Evolutionary conservation across 805 yeast genomes (phyloP).

Genomic region (Ogataea trehalophila): DNA sequence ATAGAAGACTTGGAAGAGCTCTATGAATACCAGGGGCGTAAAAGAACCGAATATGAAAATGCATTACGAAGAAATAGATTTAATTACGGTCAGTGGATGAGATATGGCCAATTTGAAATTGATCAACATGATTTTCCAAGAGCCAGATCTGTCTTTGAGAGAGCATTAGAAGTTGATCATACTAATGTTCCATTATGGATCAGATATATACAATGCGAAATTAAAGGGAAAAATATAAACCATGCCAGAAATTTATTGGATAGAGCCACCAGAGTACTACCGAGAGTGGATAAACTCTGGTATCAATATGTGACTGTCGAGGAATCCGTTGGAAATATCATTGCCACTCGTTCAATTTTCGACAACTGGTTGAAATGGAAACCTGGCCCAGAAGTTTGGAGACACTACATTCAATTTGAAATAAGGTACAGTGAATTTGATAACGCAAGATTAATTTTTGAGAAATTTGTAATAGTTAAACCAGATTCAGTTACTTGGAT

Average conservation of each 20-base stretch:
- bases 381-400: slow-evolving; percentile 67
- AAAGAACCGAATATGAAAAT: slow-evolving; percentile 77
- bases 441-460: slow-evolving; percentile 55
- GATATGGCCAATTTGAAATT: slow-evolving; percentile 86
- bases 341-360: slow-evolving; percentile 60
- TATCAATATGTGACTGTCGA: slow-evolving; percentile 76
- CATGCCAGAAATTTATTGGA: slow-evolving; percentile 87
- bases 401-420: slow-evolving; percentile 68
- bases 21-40: slow-evolving; percentile 66
- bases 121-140: slow-evolving; percentile 73
- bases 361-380: slow-evolving; percentile 79
- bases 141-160: slow-evolving; percentile 82
- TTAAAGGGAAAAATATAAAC: slow-evolving; percentile 65
- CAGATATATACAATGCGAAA: slow-evolving; percentile 73
- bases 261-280: slow-evolving; percentile 68
- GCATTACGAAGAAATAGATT: slow-evolving; percentile 81
- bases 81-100: slow-evolving; percentile 82
- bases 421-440: slow-evolving; percentile 48
- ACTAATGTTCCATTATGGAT: slow-evolving; percentile 82
- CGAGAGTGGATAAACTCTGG: slow-evolving; percentile 85
- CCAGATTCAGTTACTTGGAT: slow-evolving; percentile 61
- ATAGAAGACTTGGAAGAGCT: slow-evolving; percentile 78
- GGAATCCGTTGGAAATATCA: slow-evolving; percentile 63
- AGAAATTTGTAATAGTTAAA: slow-evolving; percentile 49
- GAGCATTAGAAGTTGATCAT: slow-evolving; percentile 75